Evolutionary conservation across 371 early-diverging fungal species (phyloP).

Genomic region (Mucor plumbeus): DNA sequence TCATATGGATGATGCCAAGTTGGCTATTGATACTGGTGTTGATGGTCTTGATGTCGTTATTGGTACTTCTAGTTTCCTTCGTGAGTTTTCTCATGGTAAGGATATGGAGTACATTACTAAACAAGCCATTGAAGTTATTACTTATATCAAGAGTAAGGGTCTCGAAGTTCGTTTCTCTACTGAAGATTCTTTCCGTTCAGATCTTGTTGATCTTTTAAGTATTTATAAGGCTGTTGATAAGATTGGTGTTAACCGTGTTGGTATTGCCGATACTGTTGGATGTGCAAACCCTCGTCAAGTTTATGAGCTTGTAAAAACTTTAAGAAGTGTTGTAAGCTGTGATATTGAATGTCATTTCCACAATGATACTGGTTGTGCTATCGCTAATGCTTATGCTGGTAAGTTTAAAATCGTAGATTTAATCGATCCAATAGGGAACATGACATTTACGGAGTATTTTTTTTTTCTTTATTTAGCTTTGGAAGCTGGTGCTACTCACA

Average conservation of each 20-base stretch:
- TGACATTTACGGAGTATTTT: constrained; percentile 6
- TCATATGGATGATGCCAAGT: constrained; percentile 96
- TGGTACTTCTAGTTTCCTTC: constrained; percentile 92
- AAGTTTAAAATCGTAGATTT: constrained; percentile 14
- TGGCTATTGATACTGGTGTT: constrained; percentile 95
- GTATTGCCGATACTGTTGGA: constrained; percentile 98
- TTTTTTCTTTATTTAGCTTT: constrained; percentile 56
- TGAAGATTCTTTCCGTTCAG: constrained; percentile 96
- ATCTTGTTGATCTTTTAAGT: constrained; percentile 92
- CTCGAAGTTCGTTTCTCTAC: constrained; percentile 96
- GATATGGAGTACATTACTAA: constrained; percentile 95
- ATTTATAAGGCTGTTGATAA: constrained; percentile 95
- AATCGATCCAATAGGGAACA: background rate
- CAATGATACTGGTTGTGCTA: constrained; percentile 98
- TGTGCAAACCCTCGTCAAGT: constrained; percentile 98
- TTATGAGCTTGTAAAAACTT: constrained; percentile 93
- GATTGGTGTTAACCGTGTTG: constrained; percentile 95
- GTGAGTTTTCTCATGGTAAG: constrained; percentile 97
- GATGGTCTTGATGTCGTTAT: constrained; percentile 97
- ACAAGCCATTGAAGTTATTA: constrained; percentile 93
- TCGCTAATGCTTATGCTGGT: constrained; percentile 95
- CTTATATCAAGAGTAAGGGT: constrained; percentile 92
- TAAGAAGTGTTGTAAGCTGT: constrained; percentile 92
- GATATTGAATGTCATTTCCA: constrained; percentile 99
- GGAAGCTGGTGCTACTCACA: constrained; percentile 97